Conservation (phyloP, 208 protist genomes). For the Herpetomonas samuelpessoai region DNA sequence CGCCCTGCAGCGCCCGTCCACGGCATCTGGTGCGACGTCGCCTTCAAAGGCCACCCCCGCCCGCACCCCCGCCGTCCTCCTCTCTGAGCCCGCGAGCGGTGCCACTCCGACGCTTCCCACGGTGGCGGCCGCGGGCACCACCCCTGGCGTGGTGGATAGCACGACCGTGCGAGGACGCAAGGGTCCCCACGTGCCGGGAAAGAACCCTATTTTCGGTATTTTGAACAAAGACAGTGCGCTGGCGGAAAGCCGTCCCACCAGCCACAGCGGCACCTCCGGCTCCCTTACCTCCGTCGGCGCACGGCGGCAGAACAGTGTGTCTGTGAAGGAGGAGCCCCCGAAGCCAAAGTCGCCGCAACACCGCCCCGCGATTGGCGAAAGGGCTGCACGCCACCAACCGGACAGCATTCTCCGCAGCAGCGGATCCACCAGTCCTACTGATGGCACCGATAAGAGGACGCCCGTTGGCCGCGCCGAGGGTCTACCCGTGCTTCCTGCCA, state of each 20-base stretch:
- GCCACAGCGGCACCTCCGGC: not conserved
- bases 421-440: no score
- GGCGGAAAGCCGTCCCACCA: constrained; percentile 4
- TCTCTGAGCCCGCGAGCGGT: constrained; percentile 17
- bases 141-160: not conserved
- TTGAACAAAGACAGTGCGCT: constrained; percentile 34
- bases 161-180: not conserved
- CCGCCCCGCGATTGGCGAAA: not conserved
- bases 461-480: no score
- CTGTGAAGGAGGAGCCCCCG: constrained; percentile 5
- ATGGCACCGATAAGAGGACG: no score
- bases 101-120: not conserved
- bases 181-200: constrained; percentile 19
- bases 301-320: constrained; percentile 5
- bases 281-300: not conserved
- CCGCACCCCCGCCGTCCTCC: constrained; percentile 7
- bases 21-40: not conserved
- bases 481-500: no score
- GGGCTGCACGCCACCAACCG: not conserved
- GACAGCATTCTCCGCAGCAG: constrained; percentile 10
- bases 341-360: not conserved
- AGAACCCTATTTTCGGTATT: constrained; percentile 44
- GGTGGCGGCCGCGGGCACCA: constrained; percentile 7
- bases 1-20: not conserved
- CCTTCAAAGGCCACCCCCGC: constrained; percentile 4